Conservation (phyloP, 1,284 basidiomycete species). For the Ustilago trichophora region DNA sequence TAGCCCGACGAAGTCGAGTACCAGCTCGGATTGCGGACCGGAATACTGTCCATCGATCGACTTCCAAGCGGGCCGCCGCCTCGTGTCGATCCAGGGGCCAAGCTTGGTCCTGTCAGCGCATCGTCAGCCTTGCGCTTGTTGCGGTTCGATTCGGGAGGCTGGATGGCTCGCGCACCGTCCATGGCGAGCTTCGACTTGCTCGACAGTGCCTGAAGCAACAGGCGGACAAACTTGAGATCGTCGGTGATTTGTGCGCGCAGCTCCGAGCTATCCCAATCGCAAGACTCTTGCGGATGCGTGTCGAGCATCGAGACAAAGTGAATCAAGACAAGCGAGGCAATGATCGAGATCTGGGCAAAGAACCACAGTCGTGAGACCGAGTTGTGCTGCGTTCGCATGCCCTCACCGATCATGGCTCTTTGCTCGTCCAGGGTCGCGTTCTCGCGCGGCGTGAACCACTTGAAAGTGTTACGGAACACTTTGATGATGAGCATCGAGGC, state of each 20-base stretch:
- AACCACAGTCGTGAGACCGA: slow-evolving; percentile 51
- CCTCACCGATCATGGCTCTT: slow-evolving; percentile 33
- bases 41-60: slow-evolving; percentile 30
- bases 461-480: slow-evolving; percentile 55
- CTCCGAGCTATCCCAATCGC: slow-evolving; percentile 48
- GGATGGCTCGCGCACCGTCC: slow-evolving; percentile 50
- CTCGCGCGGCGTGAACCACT: slow-evolving; percentile 51
- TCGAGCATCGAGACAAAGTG: slow-evolving; percentile 58
- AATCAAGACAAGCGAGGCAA: slow-evolving; percentile 51
- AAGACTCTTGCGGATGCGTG: slow-evolving; percentile 47
- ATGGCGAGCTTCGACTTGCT: slow-evolving; percentile 47
- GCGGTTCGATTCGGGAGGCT: slow-evolving; percentile 42
- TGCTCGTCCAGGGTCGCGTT: slow-evolving; percentile 36
- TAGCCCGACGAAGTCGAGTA: slow-evolving; percentile 36
- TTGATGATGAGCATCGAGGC: slow-evolving; percentile 51
- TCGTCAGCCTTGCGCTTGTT: slow-evolving; percentile 43
- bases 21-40: slow-evolving; percentile 32
- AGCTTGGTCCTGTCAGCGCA: slow-evolving; percentile 14
- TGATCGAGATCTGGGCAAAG: slow-evolving; percentile 55
- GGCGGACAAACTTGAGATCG: slow-evolving; percentile 54
- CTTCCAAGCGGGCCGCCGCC: slow-evolving; percentile 31
- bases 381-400: slow-evolving; percentile 40
- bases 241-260: slow-evolving; percentile 53
- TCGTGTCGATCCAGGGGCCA: background rate
- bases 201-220: slow-evolving; percentile 54